Evolutionary conservation across 495 filamentous ascomycete genomes (phyloP).

Genomic region (Annulohypoxylon maeteangense): DNA sequence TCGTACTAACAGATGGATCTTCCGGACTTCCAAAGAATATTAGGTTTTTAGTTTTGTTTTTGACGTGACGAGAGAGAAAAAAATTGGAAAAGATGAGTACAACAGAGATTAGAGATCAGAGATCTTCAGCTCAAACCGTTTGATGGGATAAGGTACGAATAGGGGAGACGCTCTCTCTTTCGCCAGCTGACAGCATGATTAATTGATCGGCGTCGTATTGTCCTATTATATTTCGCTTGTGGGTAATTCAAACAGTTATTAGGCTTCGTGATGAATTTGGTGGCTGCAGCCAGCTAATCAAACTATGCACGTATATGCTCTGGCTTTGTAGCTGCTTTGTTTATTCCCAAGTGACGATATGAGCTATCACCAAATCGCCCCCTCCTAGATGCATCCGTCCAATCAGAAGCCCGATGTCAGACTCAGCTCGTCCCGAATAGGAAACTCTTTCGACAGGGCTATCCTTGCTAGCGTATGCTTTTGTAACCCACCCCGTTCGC

Average conservation of each 20-base stretch:
- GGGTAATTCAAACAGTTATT: slow-evolving; percentile 15
- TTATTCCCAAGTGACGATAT: background rate
- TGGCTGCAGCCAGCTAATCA: slow-evolving; percentile 35
- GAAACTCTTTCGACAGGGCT: slow-evolving; percentile 26
- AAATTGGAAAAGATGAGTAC: background rate
- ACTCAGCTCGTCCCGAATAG: slow-evolving; percentile 38
- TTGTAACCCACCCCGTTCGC: slow-evolving; percentile 19
- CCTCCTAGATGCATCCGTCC: background rate
- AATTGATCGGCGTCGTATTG: slow-evolving; percentile 35
- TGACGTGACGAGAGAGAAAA: background rate
- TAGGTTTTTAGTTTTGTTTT: slow-evolving; percentile 13
- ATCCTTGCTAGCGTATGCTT: background rate
- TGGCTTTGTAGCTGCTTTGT: background rate
- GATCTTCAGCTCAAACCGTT: background rate
- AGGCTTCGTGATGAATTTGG: slow-evolving; percentile 11
- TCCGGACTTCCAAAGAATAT: slow-evolving; percentile 1
- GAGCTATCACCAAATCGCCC: slow-evolving; percentile 21
- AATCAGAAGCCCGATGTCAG: slow-evolving; percentile 22
- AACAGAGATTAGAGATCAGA: background rate
- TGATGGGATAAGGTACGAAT: background rate
- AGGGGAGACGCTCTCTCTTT: background rate
- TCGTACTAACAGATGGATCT: slow-evolving; percentile 8
- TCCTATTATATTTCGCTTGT: slow-evolving; percentile 27
- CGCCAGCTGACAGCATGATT: background rate
- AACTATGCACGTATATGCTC: slow-evolving; percentile 31